Conservation (phyloP, 1,284 basidiomycete species). For the Termitomyces sp. region DNA sequence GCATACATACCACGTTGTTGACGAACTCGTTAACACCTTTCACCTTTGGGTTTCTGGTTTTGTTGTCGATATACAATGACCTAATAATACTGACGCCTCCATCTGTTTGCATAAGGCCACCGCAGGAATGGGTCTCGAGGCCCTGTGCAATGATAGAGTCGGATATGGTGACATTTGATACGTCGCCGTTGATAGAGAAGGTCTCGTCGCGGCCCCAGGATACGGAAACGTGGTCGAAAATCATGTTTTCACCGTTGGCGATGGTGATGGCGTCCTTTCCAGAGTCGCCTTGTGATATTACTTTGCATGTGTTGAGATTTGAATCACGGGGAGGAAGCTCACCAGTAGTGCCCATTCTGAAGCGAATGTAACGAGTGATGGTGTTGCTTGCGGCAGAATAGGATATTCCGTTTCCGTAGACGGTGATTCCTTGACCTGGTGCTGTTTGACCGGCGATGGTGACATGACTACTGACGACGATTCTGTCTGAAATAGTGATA, state of each 20-base stretch:
- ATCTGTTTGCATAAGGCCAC: conserved; percentile 34
- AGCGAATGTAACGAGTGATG: conserved; percentile 34
- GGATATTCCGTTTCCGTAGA: conserved; percentile 31
- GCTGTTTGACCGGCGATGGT: conserved; percentile 33
- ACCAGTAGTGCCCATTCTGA: conserved; percentile 32
- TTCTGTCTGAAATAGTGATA: conserved; percentile 28
- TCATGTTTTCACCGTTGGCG: conserved; percentile 34
- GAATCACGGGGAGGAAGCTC: neutral
- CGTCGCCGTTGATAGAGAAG: conserved; percentile 35
- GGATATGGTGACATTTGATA: conserved; percentile 33
- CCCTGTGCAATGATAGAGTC: conserved; percentile 36
- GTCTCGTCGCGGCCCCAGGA: conserved; percentile 37
- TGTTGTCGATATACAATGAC: conserved; percentile 34
- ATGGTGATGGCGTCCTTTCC: conserved; percentile 34
- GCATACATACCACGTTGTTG: conserved; percentile 30
- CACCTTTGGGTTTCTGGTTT: conserved; percentile 36
- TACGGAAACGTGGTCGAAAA: conserved; percentile 35
- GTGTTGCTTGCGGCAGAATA: conserved; percentile 31
- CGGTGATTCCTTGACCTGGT: conserved; percentile 30
- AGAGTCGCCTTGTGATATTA: conserved; percentile 24
- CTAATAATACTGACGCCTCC: conserved; percentile 35
- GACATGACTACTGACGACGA: conserved; percentile 30
- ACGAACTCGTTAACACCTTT: conserved; percentile 36
- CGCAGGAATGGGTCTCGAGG: conserved; percentile 33
- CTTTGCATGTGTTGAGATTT: neutral